Percentiles rank a stretch among this genome's conserved stretches.
Conservation (phyloP, 495 filamentous ascomycete species). For the Astrothelium macrocarpum region DNA sequence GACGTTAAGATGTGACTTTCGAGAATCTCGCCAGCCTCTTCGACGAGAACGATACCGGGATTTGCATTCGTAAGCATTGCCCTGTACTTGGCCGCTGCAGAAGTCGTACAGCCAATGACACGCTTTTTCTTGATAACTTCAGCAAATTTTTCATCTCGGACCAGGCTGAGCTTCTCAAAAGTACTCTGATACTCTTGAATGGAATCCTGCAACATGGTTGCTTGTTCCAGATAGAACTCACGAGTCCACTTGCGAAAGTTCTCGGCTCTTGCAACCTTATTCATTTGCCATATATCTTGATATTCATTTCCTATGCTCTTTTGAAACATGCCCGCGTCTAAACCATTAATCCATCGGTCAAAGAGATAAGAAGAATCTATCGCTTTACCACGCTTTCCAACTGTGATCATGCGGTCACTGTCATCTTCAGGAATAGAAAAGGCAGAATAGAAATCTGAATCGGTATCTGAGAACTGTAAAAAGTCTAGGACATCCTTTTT, state of each 20-base stretch:
- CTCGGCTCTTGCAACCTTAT: constrained; percentile 26
- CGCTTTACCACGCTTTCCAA: constrained; percentile 40
- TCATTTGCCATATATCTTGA: constrained; percentile 46
- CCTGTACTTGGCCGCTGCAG: constrained; percentile 55
- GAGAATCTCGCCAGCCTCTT: constrained; percentile 74
- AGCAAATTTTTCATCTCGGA: constrained; percentile 39
- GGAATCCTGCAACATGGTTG: constrained; percentile 31
- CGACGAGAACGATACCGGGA: constrained; percentile 53
- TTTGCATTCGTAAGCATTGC: constrained; percentile 41
- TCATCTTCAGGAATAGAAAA: constrained; percentile 39
- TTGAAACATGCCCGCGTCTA: constrained; percentile 37
- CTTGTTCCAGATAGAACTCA: constrained; percentile 42
- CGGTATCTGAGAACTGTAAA: constrained; percentile 50
- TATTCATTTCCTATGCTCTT: not conserved
- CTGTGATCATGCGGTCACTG: constrained; percentile 37
- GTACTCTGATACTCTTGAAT: constrained; percentile 36
- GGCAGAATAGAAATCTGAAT: constrained; percentile 46
- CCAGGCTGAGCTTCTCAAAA: constrained; percentile 32
- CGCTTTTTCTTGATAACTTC: constrained; percentile 44
- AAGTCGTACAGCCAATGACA: constrained; percentile 70
- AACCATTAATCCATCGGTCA: constrained; percentile 45
- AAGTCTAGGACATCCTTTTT: constrained; percentile 43
- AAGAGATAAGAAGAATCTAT: constrained; percentile 46
- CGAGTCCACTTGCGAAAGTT: constrained; percentile 40
- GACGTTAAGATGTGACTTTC: constrained; percentile 63